These are phyloP conservation scores for Multifurca ochricompacta DNA, from an alignment of 768 basidiomycete genomes.

Conservation along the genomic window DNA sequence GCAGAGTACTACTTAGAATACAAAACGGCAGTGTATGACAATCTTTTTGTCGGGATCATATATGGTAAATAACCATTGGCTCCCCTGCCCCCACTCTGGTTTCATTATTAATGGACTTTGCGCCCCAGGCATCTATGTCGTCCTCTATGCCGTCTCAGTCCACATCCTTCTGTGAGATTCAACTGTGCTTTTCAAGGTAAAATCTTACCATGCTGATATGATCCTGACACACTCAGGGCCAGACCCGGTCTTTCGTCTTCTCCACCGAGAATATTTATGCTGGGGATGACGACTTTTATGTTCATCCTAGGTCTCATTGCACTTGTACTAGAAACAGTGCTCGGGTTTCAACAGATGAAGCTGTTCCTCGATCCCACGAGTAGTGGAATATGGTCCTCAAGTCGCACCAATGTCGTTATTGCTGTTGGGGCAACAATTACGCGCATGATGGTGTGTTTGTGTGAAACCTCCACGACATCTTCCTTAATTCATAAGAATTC, in stretches of 20 bases:
- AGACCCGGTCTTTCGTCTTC: constrained; percentile 9
- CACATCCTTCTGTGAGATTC: constrained; percentile 12
- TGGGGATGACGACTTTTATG: constrained; percentile 15
- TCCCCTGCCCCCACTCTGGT: not conserved
- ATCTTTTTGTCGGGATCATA: constrained; percentile 10
- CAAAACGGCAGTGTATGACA: constrained; percentile 4
- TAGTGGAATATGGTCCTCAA: constrained; percentile 5
- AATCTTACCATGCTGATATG: not conserved
- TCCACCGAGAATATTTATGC: constrained; percentile 8
- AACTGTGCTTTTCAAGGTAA: not conserved
- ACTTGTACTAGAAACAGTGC: constrained; percentile 5
- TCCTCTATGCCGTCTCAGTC: constrained; percentile 5
- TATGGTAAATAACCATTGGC: not conserved
- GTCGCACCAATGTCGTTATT: not conserved
- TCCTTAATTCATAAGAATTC: not conserved
- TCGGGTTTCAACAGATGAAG: constrained; percentile 5
- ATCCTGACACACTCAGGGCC: not conserved
- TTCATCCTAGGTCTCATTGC: constrained; percentile 6
- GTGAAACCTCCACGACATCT: not conserved
- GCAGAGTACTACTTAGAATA: not conserved
- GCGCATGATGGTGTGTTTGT: constrained; percentile 1
- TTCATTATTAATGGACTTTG: not conserved
- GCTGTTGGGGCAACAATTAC: constrained; percentile 1
- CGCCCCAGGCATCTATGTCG: constrained; percentile 1
- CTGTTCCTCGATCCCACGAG: constrained; percentile 1